Evolutionary conservation across 768 basidiomycete genomes (phyloP).

Genomic region (Leccinum aurantiacum): DNA sequence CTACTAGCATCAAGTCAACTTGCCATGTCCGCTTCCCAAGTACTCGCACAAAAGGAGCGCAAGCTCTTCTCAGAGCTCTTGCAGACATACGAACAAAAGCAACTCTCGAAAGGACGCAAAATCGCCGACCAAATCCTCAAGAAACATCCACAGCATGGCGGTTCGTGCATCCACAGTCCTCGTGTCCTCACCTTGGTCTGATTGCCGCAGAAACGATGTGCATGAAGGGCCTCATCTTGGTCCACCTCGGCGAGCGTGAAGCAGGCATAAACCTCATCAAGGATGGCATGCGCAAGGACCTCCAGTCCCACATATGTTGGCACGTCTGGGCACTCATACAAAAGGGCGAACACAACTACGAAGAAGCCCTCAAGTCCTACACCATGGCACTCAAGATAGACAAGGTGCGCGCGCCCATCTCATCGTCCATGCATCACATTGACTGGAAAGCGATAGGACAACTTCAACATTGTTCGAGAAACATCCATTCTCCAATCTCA

Average conservation of each 20-base stretch:
- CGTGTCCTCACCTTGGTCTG: neutral
- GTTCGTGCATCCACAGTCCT: slow-evolving; percentile 43
- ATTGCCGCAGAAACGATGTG: slow-evolving; percentile 77
- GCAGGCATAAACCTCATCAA: slow-evolving; percentile 83
- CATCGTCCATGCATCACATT: slow-evolving; percentile 1
- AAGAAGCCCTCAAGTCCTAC: slow-evolving; percentile 92
- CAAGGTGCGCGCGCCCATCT: slow-evolving; percentile 54
- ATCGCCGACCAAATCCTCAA: slow-evolving; percentile 92
- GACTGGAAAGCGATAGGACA: slow-evolving; percentile 58
- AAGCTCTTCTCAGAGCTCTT: slow-evolving; percentile 85
- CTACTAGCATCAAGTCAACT: too few species aligned
- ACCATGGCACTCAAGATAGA: slow-evolving; percentile 86
- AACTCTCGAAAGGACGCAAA: slow-evolving; percentile 88
- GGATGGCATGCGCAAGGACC: slow-evolving; percentile 77
- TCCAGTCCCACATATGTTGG: slow-evolving; percentile 94
- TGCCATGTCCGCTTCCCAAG: slow-evolving; percentile 21
- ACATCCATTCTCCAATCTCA: slow-evolving; percentile 88
- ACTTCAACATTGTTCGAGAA: slow-evolving; percentile 90
- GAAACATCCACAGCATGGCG: slow-evolving; percentile 95
- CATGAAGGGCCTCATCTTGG: slow-evolving; percentile 91
- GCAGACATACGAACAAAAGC: slow-evolving; percentile 83
- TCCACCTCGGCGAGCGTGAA: slow-evolving; percentile 75
- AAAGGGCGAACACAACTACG: slow-evolving; percentile 92
- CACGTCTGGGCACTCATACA: slow-evolving; percentile 96
- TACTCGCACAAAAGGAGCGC: slow-evolving; percentile 78